Conservation (phyloP, 208 protist species). For the Trypanosomatidae sp. region DNA sequence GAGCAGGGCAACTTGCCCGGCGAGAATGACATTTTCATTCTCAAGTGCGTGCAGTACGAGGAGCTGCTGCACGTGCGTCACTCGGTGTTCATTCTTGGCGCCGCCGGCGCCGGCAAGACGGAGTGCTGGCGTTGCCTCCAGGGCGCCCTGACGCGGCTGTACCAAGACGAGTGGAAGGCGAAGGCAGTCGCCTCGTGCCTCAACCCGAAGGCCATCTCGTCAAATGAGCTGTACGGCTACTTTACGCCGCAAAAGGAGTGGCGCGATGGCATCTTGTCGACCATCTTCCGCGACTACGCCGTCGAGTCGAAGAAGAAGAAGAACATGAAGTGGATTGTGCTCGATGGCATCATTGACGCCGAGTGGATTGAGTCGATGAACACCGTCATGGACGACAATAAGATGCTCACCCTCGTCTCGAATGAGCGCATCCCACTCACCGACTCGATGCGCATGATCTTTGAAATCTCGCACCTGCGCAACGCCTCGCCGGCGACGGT, state of each 20-base stretch:
- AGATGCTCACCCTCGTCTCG: constrained; percentile 97
- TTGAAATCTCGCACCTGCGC: constrained; percentile 95
- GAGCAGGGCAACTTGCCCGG: constrained; percentile 88
- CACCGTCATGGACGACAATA: constrained; percentile 99
- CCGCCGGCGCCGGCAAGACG: constrained; percentile 94
- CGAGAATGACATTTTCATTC: constrained; percentile 97
- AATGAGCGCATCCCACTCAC: constrained; percentile 98
- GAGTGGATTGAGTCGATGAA: constrained; percentile 99
- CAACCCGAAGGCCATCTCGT: constrained; percentile 98
- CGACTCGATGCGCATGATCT: constrained; percentile 96
- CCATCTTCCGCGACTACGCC: constrained; percentile 93
- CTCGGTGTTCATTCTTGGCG: constrained; percentile 97
- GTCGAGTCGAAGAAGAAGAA: constrained; percentile 92
- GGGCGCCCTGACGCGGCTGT: constrained; percentile 82
- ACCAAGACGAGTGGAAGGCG: constrained; percentile 88
- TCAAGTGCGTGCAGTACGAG: constrained; percentile 97
- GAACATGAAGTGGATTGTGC: constrained; percentile 96
- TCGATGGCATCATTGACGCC: constrained; percentile 98
- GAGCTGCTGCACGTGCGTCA: constrained; percentile 97
- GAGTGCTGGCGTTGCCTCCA: constrained; percentile 94
- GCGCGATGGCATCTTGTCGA: constrained; percentile 93
- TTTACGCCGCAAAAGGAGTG: constrained; percentile 95
- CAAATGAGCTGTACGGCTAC: constrained; percentile 98
- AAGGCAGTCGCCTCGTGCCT: constrained; percentile 86
- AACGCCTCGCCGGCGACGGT: constrained; percentile 98